Evolutionary conservation across 495 filamentous ascomycete species (phyloP), one percentile per base, ranked within the genome.

Genomic region (Penicillium diatomitis): DNA sequence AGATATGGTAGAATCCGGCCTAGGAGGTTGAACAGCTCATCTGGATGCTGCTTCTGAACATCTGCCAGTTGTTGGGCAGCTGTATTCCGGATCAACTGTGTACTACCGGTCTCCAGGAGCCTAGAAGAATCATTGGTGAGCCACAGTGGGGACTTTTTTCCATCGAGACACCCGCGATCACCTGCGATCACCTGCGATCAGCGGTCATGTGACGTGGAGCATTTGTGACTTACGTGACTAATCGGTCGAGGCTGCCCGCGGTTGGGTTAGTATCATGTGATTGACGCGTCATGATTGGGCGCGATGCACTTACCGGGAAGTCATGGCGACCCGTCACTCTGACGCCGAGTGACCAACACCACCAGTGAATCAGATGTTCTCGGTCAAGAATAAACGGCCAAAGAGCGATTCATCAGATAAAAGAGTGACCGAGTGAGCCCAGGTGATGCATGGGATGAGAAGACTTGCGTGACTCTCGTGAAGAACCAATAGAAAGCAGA

Each of bases 21-120:
- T n/a, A 98, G 76, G 6, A 98, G 76, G 56, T 97, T 96, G 67
- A 96, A 97, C 3, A 97, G 74, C 61, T 98, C 92, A 65, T 97
- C 91, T 0, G 94, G 92, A 60, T 97, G 94, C 54, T 90, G 84
- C 62, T 95, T 97, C 67, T 97, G 94, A 51, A 96, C 90, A 73
- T 97, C 92, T 34, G 87, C 91, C 35, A 98, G 79, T 71, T 98
- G 92, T 61, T 92, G 86, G 34, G 95, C 94, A 48, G 92, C 92
- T 49, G 92, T 97, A 53, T 95, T 92, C 47, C 94, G 85, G 49
- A 98, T 96, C 46, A 97, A 71, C 58, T 83, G 82, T 49, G 91
- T 97, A 66, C 90, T 96, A 55, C 92, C 92, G 34, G 90, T 95
- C 76, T 97, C 94, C 40, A 98, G 81, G 58, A 98, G 79, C 38